phyloP scores from a whole-genome alignment of 768 basidiomycete genomes.

The Lactarius evosmus region DNA sequence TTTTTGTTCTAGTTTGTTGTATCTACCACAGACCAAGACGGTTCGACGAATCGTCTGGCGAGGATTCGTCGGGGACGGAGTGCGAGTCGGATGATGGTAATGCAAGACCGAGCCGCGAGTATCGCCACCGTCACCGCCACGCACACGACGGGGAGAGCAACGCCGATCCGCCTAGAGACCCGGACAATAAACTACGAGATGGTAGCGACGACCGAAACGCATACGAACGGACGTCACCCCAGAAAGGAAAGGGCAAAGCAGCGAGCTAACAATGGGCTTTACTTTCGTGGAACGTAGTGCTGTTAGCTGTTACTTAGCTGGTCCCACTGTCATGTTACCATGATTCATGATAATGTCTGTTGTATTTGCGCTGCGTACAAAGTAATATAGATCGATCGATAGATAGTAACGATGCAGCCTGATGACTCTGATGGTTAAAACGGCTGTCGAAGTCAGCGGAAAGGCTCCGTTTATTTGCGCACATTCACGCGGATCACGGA shows the following conservation, averaged over 20 bases:
- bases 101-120: constrained; percentile 7
- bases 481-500: too few species aligned
- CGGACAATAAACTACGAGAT: background rate
- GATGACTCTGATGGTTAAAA: too few species aligned
- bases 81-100: constrained; percentile 30
- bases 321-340: too few species aligned
- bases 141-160: constrained; percentile 7
- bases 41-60: constrained; percentile 82
- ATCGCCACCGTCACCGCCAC: constrained; percentile 2
- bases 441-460: too few species aligned
- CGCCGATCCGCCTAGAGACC: background rate
- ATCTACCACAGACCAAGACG: constrained; percentile 83
- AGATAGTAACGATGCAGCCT: too few species aligned
- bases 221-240: constrained; percentile 18
- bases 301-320: too few species aligned
- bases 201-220: constrained; percentile 18
- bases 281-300: too few species aligned
- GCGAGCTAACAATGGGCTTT: constrained; percentile 2
- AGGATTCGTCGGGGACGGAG: constrained; percentile 49
- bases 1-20: constrained; percentile 74
- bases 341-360: too few species aligned
- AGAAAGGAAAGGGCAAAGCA: constrained; percentile 22
- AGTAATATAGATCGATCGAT: too few species aligned
- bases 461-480: too few species aligned
- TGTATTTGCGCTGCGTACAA: too few species aligned